Percentiles rank a stretch among this genome's conserved stretches.
Evolutionary conservation across 1,139 yeast genomes (phyloP).

Genomic region (Candida mesenterica): DNA sequence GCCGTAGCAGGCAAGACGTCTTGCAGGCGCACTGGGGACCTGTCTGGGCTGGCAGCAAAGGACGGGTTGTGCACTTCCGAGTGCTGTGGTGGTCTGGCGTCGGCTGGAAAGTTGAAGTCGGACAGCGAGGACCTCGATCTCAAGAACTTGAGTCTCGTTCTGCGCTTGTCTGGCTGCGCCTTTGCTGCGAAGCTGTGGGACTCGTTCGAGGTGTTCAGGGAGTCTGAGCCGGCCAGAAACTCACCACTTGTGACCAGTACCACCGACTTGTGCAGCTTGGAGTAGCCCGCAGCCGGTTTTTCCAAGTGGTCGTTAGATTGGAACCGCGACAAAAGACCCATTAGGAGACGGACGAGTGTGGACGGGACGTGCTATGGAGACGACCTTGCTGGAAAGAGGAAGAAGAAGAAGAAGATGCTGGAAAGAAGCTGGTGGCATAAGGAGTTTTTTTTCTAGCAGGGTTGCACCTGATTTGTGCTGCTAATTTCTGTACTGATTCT

Average conservation of each 20-base stretch:
- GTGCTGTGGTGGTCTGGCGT: too few relatives aligned
- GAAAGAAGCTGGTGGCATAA: too few relatives aligned
- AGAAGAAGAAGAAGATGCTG: too few relatives aligned
- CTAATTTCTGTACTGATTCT: too few relatives aligned
- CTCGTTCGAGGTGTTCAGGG: conserved; percentile 34
- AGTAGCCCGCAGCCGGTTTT: conserved; percentile 12
- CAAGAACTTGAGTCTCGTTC: conserved; percentile 4
- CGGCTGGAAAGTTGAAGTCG: too few relatives aligned
- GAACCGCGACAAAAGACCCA: conserved; percentile 24
- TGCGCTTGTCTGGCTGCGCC: conserved; percentile 2
- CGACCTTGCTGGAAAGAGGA: not conserved
- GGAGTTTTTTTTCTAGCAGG: too few relatives aligned
- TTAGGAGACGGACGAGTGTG: conserved; percentile 5
- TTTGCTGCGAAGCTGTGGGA: conserved; percentile 12
- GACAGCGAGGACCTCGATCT: not conserved
- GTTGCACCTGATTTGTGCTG: too few relatives aligned
- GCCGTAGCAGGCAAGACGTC: too few relatives aligned
- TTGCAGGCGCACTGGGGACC: too few relatives aligned
- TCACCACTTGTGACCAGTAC: conserved; percentile 31
- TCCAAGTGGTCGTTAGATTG: conserved; percentile 14
- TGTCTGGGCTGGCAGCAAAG: too few relatives aligned
- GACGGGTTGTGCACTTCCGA: too few relatives aligned
- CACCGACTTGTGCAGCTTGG: conserved; percentile 15
- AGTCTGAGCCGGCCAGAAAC: conserved; percentile 33
- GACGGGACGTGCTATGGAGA: too few relatives aligned